Conservation (phyloP, 805 yeast genomes). For the Henningerozyma blattae region DNA sequence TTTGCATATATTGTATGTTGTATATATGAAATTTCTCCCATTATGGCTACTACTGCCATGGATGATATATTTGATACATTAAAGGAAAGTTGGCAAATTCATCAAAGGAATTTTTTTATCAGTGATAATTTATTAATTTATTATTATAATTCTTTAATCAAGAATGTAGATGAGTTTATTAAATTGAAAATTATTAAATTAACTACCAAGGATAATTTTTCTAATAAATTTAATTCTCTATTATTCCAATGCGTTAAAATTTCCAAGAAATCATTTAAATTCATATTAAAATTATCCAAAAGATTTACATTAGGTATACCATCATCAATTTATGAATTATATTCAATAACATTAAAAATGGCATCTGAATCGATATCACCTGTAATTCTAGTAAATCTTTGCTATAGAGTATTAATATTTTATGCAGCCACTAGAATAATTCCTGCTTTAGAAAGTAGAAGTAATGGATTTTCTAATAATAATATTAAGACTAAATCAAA, state of each 20-base stretch:
- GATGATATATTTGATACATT: constrained; percentile 29
- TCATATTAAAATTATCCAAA: constrained; percentile 19
- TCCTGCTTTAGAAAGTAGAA: constrained; percentile 47
- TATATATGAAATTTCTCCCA: constrained; percentile 85
- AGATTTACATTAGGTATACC: constrained; percentile 22
- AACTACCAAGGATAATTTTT: not conserved
- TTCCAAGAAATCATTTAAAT: constrained; percentile 11
- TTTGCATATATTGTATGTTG: constrained; percentile 88
- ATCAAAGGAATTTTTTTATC: constrained; percentile 23
- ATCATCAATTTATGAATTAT: constrained; percentile 20
- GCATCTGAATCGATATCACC: constrained; percentile 58
- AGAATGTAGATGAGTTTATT: constrained; percentile 8
- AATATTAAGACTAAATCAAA: constrained; percentile 1
- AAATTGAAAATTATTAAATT: not conserved
- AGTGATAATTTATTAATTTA: constrained; percentile 22
- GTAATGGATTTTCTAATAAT: constrained; percentile 12
- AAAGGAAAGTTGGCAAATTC: constrained; percentile 25
- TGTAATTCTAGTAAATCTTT: constrained; percentile 67
- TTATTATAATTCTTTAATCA: constrained; percentile 19
- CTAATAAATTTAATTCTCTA: constrained; percentile 1
- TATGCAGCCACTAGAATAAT: constrained; percentile 88
- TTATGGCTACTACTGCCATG: constrained; percentile 48
- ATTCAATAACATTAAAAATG: constrained; percentile 27
- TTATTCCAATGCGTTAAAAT: not conserved
- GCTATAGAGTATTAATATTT: constrained; percentile 76